Evolutionary conservation across 2,329 filamentous ascomycete species (phyloP).

Genomic region (Microsporum canis): DNA sequence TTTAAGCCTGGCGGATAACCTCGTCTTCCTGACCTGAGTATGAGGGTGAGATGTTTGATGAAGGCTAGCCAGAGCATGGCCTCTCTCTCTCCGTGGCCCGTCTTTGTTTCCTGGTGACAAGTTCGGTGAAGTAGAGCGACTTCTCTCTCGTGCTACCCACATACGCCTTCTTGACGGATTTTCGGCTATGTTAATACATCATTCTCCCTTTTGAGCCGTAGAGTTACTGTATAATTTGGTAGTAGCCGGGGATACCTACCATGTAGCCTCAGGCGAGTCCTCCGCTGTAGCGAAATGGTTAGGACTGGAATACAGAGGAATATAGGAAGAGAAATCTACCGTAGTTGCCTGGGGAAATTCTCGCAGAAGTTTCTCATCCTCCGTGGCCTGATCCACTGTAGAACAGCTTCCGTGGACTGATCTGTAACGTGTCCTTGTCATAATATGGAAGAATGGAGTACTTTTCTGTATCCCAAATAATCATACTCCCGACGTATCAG

Average conservation of each 20-base stretch:
- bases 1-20: conserved; percentile 46
- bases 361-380: background rate
- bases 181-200: conserved; percentile 26
- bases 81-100: background rate
- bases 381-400: background rate
- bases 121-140: too few species aligned
- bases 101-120: too few species aligned
- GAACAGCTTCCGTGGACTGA: background rate
- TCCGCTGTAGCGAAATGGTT: conserved; percentile 34
- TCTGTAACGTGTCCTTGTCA: conserved; percentile 16
- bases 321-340: background rate
- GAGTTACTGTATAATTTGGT: conserved; percentile 41
- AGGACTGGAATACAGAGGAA: background rate
- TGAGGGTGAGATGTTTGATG: conserved; percentile 5
- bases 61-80: conserved; percentile 5
- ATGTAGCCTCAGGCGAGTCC: conserved; percentile 46
- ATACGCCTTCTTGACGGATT: background rate
- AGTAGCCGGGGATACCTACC: conserved; percentile 41
- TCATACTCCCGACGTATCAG: conserved; percentile 43
- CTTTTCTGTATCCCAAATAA: conserved; percentile 53
- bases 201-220: conserved; percentile 42
- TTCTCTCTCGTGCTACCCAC: too few species aligned
- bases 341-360: background rate
- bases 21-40: conserved; percentile 35
- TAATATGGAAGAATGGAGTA: conserved; percentile 44